Percentiles rank a stretch among this genome's conserved stretches.
phyloP scores from a whole-genome alignment of 305 asterid genomes.

The Coffea humblotiana region DNA sequence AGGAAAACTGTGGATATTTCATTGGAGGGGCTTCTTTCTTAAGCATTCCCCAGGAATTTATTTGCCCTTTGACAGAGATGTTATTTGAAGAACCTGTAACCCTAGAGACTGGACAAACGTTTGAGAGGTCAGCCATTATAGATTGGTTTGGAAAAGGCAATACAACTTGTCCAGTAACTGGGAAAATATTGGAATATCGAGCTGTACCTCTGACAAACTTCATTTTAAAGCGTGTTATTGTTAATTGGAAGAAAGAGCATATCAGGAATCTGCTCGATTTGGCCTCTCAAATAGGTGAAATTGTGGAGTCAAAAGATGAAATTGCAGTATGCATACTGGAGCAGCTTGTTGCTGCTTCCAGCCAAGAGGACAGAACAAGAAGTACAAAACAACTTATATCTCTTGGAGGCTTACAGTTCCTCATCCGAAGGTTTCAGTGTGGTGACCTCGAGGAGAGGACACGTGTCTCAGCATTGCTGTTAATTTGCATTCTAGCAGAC shows the following conservation, averaged over 20 bases:
- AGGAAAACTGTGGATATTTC: slow-evolving; percentile 24
- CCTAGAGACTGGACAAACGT: slow-evolving; percentile 78
- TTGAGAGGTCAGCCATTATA: slow-evolving; percentile 56
- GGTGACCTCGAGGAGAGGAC: slow-evolving; percentile 49
- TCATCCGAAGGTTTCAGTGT: slow-evolving; percentile 40
- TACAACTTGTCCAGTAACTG: slow-evolving; percentile 61
- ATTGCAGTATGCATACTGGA: slow-evolving; percentile 39
- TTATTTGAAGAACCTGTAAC: slow-evolving; percentile 73
- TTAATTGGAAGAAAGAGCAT: slow-evolving; percentile 58
- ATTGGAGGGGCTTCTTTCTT: slow-evolving; percentile 22
- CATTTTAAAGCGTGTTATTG: slow-evolving; percentile 62
- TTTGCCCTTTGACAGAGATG: slow-evolving; percentile 66
- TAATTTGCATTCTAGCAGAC: slow-evolving; percentile 56
- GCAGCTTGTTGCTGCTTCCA: slow-evolving; percentile 43
- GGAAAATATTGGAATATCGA: slow-evolving; percentile 44
- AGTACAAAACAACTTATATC: slow-evolving; percentile 45
- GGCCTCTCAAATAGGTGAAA: slow-evolving; percentile 32
- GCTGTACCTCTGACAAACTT: slow-evolving; percentile 57
- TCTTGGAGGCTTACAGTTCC: slow-evolving; percentile 59
- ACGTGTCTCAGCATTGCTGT: slow-evolving; percentile 38
- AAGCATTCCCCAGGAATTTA: slow-evolving; percentile 56
- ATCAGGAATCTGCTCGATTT: slow-evolving; percentile 37
- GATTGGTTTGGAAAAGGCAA: slow-evolving; percentile 56
- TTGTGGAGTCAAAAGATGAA: slow-evolving; percentile 29
- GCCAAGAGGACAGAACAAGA: slow-evolving; percentile 42